Conservation (phyloP, 1,284 basidiomycete species). For the Ustilago vetiveriae region DNA sequence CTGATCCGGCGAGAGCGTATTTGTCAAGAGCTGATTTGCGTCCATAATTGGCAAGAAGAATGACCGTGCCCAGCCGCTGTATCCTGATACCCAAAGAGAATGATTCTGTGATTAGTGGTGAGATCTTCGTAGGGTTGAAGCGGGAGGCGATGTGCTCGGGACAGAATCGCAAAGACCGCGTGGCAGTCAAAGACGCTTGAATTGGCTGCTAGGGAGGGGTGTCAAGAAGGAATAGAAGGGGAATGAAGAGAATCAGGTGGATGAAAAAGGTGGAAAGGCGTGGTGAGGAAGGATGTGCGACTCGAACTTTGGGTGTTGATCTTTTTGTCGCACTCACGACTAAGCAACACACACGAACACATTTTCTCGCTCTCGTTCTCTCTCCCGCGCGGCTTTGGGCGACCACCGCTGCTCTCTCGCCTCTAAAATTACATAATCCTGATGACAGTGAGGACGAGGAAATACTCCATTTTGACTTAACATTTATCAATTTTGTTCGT, state of each 20-base stretch:
- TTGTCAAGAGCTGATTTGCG: conserved; percentile 64
- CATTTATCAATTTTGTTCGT: too few relatives aligned
- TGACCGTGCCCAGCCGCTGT: conserved; percentile 2
- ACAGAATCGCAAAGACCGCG: not conserved
- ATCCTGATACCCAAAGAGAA: not conserved
- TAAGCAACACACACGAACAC: not conserved
- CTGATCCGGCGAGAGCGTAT: conserved; percentile 65
- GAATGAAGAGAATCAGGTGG: too few relatives aligned
- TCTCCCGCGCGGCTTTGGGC: too few relatives aligned
- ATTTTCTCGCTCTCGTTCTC: too few relatives aligned
- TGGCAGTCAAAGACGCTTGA: not conserved
- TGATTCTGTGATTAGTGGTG: not conserved
- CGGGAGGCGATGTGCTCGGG: not conserved
- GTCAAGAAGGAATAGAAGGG: not conserved
- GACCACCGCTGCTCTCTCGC: too few relatives aligned
- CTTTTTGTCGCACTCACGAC: too few relatives aligned
- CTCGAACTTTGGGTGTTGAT: conserved; percentile 14
- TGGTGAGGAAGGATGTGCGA: conserved; percentile 17
- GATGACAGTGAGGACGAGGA: too few relatives aligned
- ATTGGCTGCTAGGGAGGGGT: not conserved
- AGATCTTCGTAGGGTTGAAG: not conserved
- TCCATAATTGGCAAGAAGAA: conserved; percentile 48
- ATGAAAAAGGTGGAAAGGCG: not conserved
- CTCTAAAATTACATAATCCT: not conserved
- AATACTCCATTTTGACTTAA: too few relatives aligned